Evolutionary conservation across 495 filamentous ascomycete species (phyloP).

Genomic region (Copromyces sp.): DNA sequence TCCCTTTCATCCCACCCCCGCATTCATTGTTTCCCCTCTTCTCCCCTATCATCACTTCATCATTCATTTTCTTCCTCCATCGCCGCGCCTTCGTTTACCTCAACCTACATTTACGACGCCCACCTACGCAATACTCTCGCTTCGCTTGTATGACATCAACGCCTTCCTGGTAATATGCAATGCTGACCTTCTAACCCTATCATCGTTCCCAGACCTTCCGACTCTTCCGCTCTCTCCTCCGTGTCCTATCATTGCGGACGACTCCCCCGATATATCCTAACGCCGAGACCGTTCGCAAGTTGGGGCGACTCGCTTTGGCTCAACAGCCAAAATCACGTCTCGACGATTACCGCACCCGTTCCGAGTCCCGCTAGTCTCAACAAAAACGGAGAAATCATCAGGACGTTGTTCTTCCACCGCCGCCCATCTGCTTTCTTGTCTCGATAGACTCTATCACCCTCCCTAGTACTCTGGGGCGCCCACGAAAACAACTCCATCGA

Average conservation of each 20-base stretch:
- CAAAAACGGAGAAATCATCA: conserved; percentile 35
- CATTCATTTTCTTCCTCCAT: not conserved
- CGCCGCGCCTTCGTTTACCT: not conserved
- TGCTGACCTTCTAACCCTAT: not conserved
- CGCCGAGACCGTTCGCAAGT: conserved; percentile 6
- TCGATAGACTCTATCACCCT: conserved; percentile 39
- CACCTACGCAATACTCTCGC: not conserved
- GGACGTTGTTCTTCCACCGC: conserved; percentile 33
- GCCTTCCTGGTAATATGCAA: not conserved
- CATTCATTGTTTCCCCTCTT: not conserved
- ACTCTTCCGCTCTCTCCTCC: conserved; percentile 3
- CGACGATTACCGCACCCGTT: conserved; percentile 6
- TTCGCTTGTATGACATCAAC: not conserved
- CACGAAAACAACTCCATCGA: conserved; percentile 5
- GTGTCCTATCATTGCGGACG: conserved; percentile 4
- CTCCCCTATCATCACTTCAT: not conserved
- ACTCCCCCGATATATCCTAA: conserved; percentile 8
- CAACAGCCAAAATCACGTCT: conserved; percentile 1
- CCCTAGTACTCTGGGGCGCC: conserved; percentile 27
- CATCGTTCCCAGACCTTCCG: not conserved
- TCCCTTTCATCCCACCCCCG: not conserved
- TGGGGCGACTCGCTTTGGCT: not conserved
- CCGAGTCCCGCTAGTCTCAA: conserved; percentile 9
- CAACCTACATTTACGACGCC: not conserved
- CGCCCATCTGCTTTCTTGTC: conserved; percentile 32